Base-by-base conservation (phyloP, 371 early-diverging fungal genomes). In the Mucor indicus region DNA sequence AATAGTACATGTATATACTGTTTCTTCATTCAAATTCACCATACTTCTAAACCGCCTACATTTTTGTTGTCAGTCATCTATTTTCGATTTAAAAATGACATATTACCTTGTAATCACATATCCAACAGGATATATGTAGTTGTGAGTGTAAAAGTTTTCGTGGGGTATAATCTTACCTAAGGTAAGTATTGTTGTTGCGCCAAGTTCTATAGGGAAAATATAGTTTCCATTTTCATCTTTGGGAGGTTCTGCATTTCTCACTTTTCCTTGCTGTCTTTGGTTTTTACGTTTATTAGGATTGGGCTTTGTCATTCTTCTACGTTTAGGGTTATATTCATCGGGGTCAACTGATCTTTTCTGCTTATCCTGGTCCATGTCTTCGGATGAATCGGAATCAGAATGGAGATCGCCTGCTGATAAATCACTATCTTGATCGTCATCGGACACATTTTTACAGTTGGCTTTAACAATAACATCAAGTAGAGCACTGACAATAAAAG, bases 121-220 rank as follows among this genome's bases (percentile, higher is more conserved):
- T 2, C 51, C 51, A 9, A 55, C 38, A 16, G 51, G 51, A 23
- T 44, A 43, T 30, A 51, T 51, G 20, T 51, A 37, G 17, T 43
- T 44, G 32, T 50, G 50, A 13, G 32, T 35, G 25, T 35, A 50
- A 42, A 50, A 50, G 2, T 29, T 20, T 42, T 41, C 42, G 6
- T 50, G 24, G 20, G 50, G 50, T 40, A 50, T 50, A 23, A 50
- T 50, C 15, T 40, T 33, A 12, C 50, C 50, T 19, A 50, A 31
- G 1, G 50, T 41, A 8, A 50, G 23, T 13, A 50, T 13, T 11
- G 31, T 35, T 15, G 35, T 33, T 50, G 35, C 24, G 9, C 50
- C 50, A 12, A 50, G 11, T 12, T 41, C 33, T 9, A 50, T 36
- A 17, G 50, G 50, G 24, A 50, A 30, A 7, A 50, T 50, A 16